Percentiles rank a stretch among this genome's conserved stretches.
Conservation (phyloP, 2,329 filamentous ascomycete species). For the Lecanicillium sp. region DNA sequence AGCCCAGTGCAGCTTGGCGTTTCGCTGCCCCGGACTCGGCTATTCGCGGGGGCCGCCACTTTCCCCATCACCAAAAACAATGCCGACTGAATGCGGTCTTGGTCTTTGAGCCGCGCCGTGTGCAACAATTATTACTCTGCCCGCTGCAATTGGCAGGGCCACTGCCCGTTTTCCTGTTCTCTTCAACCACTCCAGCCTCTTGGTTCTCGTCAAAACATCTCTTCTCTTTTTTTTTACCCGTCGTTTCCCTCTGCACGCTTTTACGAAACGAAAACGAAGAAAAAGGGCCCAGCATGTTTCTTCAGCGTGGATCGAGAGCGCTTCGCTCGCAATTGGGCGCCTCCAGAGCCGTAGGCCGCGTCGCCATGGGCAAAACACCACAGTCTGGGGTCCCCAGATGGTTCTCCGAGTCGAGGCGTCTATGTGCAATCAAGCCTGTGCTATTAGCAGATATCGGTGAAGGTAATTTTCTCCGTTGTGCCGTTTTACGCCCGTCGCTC, state of each 20-base stretch:
- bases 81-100: constrained; percentile 30
- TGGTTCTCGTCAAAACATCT: not conserved
- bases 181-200: not conserved
- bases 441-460: constrained; percentile 81
- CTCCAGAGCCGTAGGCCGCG: constrained; percentile 34
- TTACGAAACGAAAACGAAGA: not conserved
- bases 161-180: not conserved
- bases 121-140: constrained; percentile 9
- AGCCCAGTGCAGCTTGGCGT: constrained; percentile 1
- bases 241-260: constrained; percentile 3
- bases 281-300: constrained; percentile 42
- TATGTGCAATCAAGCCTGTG: constrained; percentile 67
- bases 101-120: constrained; percentile 16
- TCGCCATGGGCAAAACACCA: constrained; percentile 26
- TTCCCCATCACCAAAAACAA: constrained; percentile 26
- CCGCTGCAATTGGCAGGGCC: constrained; percentile 6
- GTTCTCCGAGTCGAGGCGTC: constrained; percentile 45
- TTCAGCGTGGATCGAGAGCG: constrained; percentile 45
- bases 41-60: constrained; percentile 31
- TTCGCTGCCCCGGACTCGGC: constrained; percentile 29
- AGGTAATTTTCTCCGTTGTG: constrained; percentile 43
- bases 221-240: constrained; percentile 1
- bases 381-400: constrained; percentile 32
- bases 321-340: constrained; percentile 46
- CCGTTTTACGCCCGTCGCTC: not conserved